phyloP scores from a whole-genome alignment of 2,329 filamentous ascomycete genomes.

The Colletotrichum tamarilloi region DNA sequence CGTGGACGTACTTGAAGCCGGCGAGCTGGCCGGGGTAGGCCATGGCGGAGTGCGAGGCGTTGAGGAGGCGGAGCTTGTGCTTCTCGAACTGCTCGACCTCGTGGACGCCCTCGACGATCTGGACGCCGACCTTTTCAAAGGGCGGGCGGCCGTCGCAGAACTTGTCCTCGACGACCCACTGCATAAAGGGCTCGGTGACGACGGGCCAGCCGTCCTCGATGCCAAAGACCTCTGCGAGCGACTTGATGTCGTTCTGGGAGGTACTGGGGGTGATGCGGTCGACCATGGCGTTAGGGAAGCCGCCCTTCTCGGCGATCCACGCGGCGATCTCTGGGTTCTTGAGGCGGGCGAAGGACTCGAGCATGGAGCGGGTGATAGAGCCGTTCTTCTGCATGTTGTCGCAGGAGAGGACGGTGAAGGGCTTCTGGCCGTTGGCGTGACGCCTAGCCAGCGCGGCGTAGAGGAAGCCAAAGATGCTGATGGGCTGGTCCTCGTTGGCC shows the following conservation, averaged over 20 bases:
- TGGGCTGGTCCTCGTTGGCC: slow-evolving; percentile 53
- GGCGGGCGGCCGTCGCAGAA: slow-evolving; percentile 62
- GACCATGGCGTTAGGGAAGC: slow-evolving; percentile 67
- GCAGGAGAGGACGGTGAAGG: slow-evolving; percentile 66
- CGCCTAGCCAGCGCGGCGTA: slow-evolving; percentile 61
- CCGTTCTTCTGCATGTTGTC: slow-evolving; percentile 70
- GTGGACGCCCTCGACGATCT: slow-evolving; percentile 62
- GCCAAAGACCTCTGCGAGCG: slow-evolving; percentile 56
- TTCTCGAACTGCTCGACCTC: slow-evolving; percentile 66
- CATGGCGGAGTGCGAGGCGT: slow-evolving; percentile 63
- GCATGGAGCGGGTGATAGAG: slow-evolving; percentile 63
- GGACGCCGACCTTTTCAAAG: slow-evolving; percentile 63
- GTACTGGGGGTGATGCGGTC: slow-evolving; percentile 66
- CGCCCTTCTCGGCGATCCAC: slow-evolving; percentile 60
- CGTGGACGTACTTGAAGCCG: slow-evolving; percentile 65
- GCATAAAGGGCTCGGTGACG: slow-evolving; percentile 66
- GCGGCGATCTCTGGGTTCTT: slow-evolving; percentile 58
- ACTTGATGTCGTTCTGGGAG: slow-evolving; percentile 54
- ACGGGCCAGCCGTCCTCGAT: slow-evolving; percentile 64
- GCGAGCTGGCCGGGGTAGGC: slow-evolving; percentile 62
- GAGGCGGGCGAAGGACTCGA: slow-evolving; percentile 59
- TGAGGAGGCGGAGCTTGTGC: slow-evolving; percentile 66
- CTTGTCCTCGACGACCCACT: slow-evolving; percentile 65
- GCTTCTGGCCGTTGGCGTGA: slow-evolving; percentile 56
- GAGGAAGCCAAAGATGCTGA: slow-evolving; percentile 64